These are phyloP conservation scores for Cucurbita maxima DNA, from an alignment of 306 rosid genomes.

Conservation along the genomic window DNA sequence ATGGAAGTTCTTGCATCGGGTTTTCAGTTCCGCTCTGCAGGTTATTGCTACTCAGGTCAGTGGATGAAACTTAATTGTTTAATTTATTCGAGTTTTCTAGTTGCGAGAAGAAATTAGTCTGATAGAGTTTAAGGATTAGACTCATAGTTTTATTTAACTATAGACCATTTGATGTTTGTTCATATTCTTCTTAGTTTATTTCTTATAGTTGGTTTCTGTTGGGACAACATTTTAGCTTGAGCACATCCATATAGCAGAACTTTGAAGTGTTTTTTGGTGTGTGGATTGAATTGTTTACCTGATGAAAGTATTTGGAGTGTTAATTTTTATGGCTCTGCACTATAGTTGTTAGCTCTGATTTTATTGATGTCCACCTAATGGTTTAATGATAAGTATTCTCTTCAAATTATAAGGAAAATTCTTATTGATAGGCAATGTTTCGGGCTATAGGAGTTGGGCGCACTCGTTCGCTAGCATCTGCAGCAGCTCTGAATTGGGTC, in stretches of 20 bases:
- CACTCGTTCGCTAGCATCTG: constrained; percentile 72
- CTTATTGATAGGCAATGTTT: constrained; percentile 70
- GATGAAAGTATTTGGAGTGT: neutral
- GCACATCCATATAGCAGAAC: neutral
- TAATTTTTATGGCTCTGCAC: neutral
- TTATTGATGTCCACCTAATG: neutral
- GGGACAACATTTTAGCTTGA: neutral
- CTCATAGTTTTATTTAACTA: neutral
- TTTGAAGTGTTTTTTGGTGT: neutral
- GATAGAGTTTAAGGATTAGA: neutral
- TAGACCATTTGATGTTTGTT: neutral
- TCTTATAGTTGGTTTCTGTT: neutral
- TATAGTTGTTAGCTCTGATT: neutral
- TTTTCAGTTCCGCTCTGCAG: constrained; percentile 86
- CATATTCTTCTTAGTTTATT: neutral
- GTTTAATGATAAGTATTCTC: neutral
- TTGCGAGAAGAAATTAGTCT: neutral
- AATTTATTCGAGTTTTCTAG: neutral
- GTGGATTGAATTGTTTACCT: neutral
- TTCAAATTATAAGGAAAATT: constrained; percentile 6
- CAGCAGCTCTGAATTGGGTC: constrained; percentile 91
- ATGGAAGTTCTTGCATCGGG: constrained; percentile 84
- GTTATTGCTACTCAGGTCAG: constrained; percentile 84
- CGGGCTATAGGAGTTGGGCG: constrained; percentile 81
- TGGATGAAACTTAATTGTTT: neutral